Conservation (phyloP, 2,329 filamentous ascomycete species). For the Diplodia seriata region DNA sequence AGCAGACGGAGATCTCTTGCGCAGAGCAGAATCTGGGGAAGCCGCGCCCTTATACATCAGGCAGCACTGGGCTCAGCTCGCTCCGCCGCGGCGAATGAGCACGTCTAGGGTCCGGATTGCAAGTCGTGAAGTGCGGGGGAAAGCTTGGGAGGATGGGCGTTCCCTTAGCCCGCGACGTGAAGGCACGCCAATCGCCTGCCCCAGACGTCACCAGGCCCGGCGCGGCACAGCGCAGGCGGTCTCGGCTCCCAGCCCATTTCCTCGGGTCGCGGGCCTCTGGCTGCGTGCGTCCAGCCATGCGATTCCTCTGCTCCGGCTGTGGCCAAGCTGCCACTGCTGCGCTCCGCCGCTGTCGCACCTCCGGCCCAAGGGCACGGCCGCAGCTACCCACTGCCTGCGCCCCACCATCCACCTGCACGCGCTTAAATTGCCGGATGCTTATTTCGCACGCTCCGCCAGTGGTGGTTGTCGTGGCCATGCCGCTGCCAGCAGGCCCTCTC, state of each 20-base stretch:
- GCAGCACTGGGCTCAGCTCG: neutral
- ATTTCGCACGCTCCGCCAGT: constrained; percentile 24
- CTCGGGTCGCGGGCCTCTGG: constrained; percentile 22
- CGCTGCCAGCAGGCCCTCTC: neutral
- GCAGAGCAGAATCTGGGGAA: constrained; percentile 28
- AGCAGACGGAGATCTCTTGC: neutral
- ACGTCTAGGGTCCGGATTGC: constrained; percentile 10
- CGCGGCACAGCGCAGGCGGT: constrained; percentile 24
- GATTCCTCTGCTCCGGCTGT: constrained; percentile 22
- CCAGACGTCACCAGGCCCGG: constrained; percentile 25
- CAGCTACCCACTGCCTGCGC: constrained; percentile 2
- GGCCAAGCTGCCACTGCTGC: neutral
- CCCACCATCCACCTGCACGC: constrained; percentile 20
- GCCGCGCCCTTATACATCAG: constrained; percentile 2
- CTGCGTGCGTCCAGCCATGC: neutral
- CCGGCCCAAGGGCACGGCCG: constrained; percentile 25
- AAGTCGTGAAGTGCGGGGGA: constrained; percentile 30
- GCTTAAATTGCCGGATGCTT: constrained; percentile 29
- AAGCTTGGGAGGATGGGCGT: constrained; percentile 16
- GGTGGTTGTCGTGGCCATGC: neutral
- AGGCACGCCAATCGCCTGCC: constrained; percentile 22
- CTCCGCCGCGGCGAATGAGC: constrained; percentile 12
- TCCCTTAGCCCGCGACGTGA: constrained; percentile 29
- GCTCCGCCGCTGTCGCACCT: constrained; percentile 12
- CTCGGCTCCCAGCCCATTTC: constrained; percentile 24